phyloP scores from a whole-genome alignment of 177 flowering plant genomes.

The Vitis hybrid region DNA sequence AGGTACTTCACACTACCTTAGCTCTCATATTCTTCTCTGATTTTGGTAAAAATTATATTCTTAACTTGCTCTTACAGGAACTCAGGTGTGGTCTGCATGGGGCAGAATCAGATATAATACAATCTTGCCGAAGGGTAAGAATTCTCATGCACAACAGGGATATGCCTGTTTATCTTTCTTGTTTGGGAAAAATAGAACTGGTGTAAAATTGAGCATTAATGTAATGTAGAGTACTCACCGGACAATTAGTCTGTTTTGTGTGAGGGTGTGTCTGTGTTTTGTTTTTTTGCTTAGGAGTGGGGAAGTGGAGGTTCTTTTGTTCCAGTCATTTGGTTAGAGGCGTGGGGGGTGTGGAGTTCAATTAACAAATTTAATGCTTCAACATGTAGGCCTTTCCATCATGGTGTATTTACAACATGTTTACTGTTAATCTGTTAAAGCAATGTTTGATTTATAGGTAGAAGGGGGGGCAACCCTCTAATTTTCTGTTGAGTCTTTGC shows the following conservation, averaged over 20 bases:
- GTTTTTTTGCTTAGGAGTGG: too few species aligned
- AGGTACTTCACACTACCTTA: slow-evolving; percentile 43
- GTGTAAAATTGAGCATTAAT: too few species aligned
- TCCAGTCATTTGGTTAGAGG: too few species aligned
- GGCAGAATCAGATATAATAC: slow-evolving; percentile 58
- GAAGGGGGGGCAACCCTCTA: not conserved
- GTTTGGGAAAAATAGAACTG: too few species aligned
- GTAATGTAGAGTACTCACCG: too few species aligned
- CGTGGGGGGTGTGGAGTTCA: too few species aligned
- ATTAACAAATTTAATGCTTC: too few species aligned
- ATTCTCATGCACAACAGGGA: not conserved
- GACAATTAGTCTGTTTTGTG: too few species aligned
- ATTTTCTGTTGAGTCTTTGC: not conserved
- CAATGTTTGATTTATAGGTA: not conserved
- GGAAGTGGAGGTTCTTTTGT: too few species aligned
- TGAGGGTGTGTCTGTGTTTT: too few species aligned
- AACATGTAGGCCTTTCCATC: too few species aligned
- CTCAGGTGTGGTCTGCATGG: slow-evolving; percentile 42
- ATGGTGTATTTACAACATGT: not conserved
- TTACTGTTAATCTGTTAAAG: not conserved
- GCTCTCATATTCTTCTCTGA: not conserved
- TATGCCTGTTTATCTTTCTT: too few species aligned
- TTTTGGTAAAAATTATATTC: slow-evolving; percentile 1
- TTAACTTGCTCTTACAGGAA: slow-evolving; percentile 40
- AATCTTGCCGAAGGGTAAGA: slow-evolving; percentile 63